phyloP scores from a whole-genome alignment of 768 basidiomycete species.

The Tylopilus balloui region DNA sequence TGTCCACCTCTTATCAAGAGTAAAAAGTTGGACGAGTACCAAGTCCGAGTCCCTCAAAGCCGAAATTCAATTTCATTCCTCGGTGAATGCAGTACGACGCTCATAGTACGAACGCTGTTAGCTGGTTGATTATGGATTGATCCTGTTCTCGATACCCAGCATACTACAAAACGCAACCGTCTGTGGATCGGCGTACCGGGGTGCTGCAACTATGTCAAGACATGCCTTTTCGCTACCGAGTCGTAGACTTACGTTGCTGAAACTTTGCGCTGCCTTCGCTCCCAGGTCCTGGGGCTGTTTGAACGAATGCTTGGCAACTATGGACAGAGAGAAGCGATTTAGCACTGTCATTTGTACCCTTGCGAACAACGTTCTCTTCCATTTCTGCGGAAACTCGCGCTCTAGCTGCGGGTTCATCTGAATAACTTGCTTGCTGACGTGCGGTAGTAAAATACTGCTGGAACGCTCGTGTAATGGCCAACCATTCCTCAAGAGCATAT shows the following conservation, averaged over 20 bases:
- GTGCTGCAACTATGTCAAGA: slow-evolving; percentile 42
- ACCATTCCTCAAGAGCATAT: no score
- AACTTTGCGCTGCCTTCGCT: slow-evolving; percentile 37
- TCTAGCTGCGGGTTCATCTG: slow-evolving; percentile 47
- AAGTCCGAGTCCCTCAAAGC: no score
- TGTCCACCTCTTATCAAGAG: no score
- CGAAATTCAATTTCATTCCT: neutral
- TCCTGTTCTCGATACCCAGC: slow-evolving; percentile 73
- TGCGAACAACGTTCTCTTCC: slow-evolving; percentile 44
- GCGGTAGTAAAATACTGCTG: slow-evolving; percentile 67
- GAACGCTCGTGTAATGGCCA: slow-evolving; percentile 87
- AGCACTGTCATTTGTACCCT: neutral
- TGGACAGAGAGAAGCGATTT: slow-evolving; percentile 33
- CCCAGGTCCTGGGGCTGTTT: slow-evolving; percentile 57
- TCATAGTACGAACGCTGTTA: neutral
- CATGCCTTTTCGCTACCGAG: neutral
- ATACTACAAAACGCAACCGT: slow-evolving; percentile 81
- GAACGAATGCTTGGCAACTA: slow-evolving; percentile 62
- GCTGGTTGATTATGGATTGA: slow-evolving; percentile 34
- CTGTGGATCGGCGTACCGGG: slow-evolving; percentile 82
- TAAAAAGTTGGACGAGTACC: no score
- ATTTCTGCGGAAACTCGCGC: slow-evolving; percentile 54
- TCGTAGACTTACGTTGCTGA: slow-evolving; percentile 34
- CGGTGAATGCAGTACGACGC: neutral
- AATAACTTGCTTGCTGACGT: slow-evolving; percentile 51